Conservation (phyloP, 305 asterid species). For the Solanum hybrid region DNA sequence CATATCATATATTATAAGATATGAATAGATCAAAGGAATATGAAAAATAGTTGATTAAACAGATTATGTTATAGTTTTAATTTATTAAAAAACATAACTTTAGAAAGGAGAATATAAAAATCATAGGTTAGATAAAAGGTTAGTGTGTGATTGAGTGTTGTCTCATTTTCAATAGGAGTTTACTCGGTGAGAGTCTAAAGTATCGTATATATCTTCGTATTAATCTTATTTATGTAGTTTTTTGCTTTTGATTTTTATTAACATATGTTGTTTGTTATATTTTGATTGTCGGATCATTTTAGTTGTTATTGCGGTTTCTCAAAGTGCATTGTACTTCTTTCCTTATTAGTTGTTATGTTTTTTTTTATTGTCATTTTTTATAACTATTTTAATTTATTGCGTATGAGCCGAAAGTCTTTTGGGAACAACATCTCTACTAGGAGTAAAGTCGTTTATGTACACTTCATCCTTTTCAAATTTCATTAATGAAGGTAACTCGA, state of each 20-base stretch:
- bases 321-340: neutral
- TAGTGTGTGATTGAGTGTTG: neutral
- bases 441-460: neutral
- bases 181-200: neutral
- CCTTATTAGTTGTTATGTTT: neutral
- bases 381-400: neutral
- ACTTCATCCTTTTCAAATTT: neutral
- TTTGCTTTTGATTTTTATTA: neutral
- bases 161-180: rapidly evolving
- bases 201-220: neutral
- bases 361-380: neutral
- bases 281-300: neutral
- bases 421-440: neutral
- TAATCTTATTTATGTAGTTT: neutral
- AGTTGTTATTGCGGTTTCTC: neutral
- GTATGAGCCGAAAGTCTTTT: neutral
- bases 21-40: neutral
- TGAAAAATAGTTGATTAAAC: neutral
- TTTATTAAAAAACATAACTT: rapidly evolving
- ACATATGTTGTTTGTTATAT: neutral
- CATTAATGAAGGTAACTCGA: neutral
- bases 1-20: neutral
- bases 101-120: neutral
- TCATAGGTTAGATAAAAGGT: neutral
- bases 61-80: neutral